Evolutionary conservation across 768 basidiomycete genomes (phyloP).

Genomic region (Paxillus ammoniavirescens): DNA sequence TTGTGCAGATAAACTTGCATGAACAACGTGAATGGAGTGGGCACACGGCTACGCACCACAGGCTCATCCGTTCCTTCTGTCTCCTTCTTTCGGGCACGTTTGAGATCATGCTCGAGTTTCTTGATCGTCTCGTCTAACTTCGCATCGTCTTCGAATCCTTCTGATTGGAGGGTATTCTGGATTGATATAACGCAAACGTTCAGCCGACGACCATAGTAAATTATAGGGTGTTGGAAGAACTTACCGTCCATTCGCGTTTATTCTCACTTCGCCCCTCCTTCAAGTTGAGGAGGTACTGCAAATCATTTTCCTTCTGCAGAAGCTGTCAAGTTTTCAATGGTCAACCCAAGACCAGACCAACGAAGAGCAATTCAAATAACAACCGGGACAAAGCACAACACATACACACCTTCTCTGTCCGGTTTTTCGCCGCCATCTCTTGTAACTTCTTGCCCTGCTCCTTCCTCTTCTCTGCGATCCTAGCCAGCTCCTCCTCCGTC

Average conservation of each 20-base stretch:
- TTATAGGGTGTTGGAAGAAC: constrained; percentile 14
- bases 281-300: constrained; percentile 62
- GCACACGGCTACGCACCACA: constrained; percentile 33
- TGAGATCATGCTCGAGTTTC: constrained; percentile 78
- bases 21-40: not conserved
- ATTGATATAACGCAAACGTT: not conserved
- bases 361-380: not conserved
- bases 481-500: constrained; percentile 84
- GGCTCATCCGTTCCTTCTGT: constrained; percentile 66
- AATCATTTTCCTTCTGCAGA: constrained; percentile 70
- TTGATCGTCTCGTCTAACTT: constrained; percentile 81
- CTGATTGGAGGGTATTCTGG: constrained; percentile 59
- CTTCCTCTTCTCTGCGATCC: constrained; percentile 72
- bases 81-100: constrained; percentile 80
- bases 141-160: constrained; percentile 77
- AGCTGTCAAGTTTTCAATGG: constrained; percentile 42
- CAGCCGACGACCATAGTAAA: not conserved
- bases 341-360: not conserved
- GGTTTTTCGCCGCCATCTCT: constrained; percentile 83
- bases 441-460: constrained; percentile 89
- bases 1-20: not conserved
- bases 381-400: not conserved
- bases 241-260: constrained; percentile 76
- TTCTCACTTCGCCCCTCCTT: constrained; percentile 58
- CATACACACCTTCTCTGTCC: constrained; percentile 74